Conservation (phyloP, 176 grass and related monocot species). For the Oryza meyeriana region DNA sequence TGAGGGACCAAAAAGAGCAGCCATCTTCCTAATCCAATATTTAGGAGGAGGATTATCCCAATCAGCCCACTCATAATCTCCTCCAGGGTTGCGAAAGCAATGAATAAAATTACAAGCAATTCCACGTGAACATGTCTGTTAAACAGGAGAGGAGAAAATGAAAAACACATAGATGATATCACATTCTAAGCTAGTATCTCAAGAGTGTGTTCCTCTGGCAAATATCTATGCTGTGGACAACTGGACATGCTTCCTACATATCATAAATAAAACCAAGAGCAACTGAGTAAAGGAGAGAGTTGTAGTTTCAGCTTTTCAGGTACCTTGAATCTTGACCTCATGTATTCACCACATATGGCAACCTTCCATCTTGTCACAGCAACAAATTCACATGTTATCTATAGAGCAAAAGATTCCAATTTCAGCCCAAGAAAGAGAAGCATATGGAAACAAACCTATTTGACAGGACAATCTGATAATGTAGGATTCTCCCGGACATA, state of each 20-base stretch:
- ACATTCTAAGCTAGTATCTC: neutral
- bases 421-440: constrained; percentile 20
- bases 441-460: constrained; percentile 8
- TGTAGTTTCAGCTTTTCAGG: constrained; percentile 9
- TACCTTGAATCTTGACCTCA: constrained; percentile 97
- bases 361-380: constrained; percentile 89
- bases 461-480: neutral
- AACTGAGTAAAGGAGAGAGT: neutral
- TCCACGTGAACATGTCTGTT: constrained; percentile 85
- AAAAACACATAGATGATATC: neutral
- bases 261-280: constrained; percentile 8
- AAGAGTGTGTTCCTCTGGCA: neutral
- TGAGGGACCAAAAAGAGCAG: constrained; percentile 76
- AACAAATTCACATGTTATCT: constrained; percentile 91
- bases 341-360: constrained; percentile 96
- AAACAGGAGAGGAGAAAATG: constrained; percentile 34
- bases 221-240: neutral
- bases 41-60: constrained; percentile 87
- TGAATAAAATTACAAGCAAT: constrained; percentile 92
- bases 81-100: constrained; percentile 91
- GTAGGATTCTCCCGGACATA: constrained; percentile 12
- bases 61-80: constrained; percentile 98
- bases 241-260: neutral
- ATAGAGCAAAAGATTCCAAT: constrained; percentile 5
- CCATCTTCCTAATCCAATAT: constrained; percentile 85